These are phyloP conservation scores for Rhododendron kiyosumense DNA, from an alignment of 148 eudicot genomes.

Conservation along the genomic window DNA sequence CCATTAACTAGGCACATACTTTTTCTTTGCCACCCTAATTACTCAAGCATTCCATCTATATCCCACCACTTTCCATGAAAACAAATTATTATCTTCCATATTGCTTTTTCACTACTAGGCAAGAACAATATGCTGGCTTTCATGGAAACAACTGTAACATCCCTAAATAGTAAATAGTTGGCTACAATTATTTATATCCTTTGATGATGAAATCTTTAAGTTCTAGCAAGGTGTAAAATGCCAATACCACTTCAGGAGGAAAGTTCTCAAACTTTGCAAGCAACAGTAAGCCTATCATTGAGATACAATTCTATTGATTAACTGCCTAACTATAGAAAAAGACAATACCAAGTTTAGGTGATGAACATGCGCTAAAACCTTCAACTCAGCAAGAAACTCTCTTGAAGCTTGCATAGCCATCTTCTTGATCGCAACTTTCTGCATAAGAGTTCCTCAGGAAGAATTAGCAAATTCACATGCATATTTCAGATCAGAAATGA, in stretches of 20 bases:
- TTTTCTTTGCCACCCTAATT: neutral
- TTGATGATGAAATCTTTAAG: neutral
- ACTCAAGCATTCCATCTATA: neutral
- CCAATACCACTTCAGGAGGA: neutral
- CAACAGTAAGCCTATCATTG: neutral
- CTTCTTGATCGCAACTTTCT: conserved; percentile 97
- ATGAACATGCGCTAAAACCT: conserved; percentile 89
- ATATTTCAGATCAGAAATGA: neutral
- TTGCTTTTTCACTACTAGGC: neutral
- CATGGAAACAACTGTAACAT: neutral
- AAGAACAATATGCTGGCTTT: neutral
- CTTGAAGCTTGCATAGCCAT: conserved; percentile 92
- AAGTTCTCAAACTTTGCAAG: neutral
- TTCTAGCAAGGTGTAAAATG: neutral
- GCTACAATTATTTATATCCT: neutral
- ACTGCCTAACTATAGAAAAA: neutral
- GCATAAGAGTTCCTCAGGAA: conserved; percentile 12
- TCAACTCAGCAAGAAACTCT: conserved; percentile 89
- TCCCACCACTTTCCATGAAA: neutral
- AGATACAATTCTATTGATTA: neutral
- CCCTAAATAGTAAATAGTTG: neutral
- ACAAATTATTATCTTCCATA: neutral
- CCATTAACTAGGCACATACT: neutral
- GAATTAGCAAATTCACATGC: neutral
- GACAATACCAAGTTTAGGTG: conserved; percentile 82